These are phyloP conservation scores for Lanmaoa rubissima DNA, from an alignment of 768 basidiomycete species.

Conservation along the genomic window DNA sequence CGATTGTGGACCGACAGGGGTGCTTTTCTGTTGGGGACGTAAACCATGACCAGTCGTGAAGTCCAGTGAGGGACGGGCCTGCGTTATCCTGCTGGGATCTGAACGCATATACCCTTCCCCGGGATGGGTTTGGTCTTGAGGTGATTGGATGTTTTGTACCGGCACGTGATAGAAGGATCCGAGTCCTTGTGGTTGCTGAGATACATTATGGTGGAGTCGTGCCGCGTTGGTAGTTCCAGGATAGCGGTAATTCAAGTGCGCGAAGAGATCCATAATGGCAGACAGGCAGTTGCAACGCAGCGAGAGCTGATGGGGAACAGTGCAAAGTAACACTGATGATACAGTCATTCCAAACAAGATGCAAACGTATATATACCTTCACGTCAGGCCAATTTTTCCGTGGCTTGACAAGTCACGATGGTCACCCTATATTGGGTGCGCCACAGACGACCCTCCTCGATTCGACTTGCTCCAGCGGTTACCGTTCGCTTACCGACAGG, in stretches of 20 bases:
- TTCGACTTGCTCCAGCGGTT: no score
- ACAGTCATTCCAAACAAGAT: neutral
- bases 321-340: neutral
- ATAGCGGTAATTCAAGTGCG: conserved; percentile 17
- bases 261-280: conserved; percentile 15
- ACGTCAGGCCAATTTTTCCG: neutral
- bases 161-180: neutral
- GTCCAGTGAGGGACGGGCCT: neutral
- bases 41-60: neutral
- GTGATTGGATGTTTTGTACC: neutral
- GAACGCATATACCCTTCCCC: neutral
- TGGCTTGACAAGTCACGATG: neutral
- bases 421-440: neutral
- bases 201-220: neutral
- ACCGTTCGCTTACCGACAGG: neutral
- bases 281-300: neutral
- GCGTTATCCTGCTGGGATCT: neutral
- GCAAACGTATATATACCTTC: conserved; percentile 17
- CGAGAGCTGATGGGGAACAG: neutral
- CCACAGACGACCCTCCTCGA: no score
- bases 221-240: conserved; percentile 1
- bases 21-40: neutral
- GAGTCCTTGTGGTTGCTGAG: neutral
- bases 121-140: neutral
- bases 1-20: neutral